phyloP scores from a whole-genome alignment of 176 grass and related monocot species.

The Carex scoparia region DNA sequence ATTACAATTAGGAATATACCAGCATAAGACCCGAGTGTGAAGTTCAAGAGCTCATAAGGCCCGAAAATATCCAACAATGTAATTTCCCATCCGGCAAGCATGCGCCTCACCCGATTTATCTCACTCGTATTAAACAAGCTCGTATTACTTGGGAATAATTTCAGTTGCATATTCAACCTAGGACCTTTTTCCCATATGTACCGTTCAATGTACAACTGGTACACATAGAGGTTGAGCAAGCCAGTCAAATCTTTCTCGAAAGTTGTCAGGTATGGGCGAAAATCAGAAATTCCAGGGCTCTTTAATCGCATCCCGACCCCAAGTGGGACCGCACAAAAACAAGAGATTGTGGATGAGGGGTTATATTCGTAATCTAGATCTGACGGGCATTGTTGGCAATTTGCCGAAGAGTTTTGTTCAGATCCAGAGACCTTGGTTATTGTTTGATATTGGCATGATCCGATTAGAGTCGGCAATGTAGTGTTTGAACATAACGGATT shows the following conservation, averaged over 20 bases:
- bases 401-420: slow-evolving; percentile 21
- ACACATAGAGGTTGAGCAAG: slow-evolving; percentile 33
- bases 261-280: slow-evolving; percentile 49
- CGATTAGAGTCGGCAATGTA: slow-evolving; percentile 30
- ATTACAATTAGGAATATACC: slow-evolving; percentile 34
- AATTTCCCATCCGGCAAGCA: slow-evolving; percentile 75
- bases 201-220: slow-evolving; percentile 61
- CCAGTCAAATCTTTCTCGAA: slow-evolving; percentile 49
- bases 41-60: slow-evolving; percentile 92
- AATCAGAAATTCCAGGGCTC: slow-evolving; percentile 77
- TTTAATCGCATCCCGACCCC: slow-evolving; percentile 80
- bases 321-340: slow-evolving; percentile 58
- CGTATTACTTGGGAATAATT: slow-evolving; percentile 67
- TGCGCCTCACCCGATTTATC: slow-evolving; percentile 33
- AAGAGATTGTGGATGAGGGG: slow-evolving; percentile 53
- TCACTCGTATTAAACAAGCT: slow-evolving; percentile 56
- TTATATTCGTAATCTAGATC: slow-evolving; percentile 59
- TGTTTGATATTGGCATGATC: slow-evolving; percentile 44
- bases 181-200: slow-evolving; percentile 66
- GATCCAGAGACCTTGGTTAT: slow-evolving; percentile 27
- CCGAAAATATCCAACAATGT: slow-evolving; percentile 70
- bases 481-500: slow-evolving; percentile 62
- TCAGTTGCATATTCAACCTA: slow-evolving; percentile 72
- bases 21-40: slow-evolving; percentile 56
- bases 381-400: slow-evolving; percentile 38